phyloP scores from a whole-genome alignment of 1,284 basidiomycete species.

The Cryptococcus sp. region DNA sequence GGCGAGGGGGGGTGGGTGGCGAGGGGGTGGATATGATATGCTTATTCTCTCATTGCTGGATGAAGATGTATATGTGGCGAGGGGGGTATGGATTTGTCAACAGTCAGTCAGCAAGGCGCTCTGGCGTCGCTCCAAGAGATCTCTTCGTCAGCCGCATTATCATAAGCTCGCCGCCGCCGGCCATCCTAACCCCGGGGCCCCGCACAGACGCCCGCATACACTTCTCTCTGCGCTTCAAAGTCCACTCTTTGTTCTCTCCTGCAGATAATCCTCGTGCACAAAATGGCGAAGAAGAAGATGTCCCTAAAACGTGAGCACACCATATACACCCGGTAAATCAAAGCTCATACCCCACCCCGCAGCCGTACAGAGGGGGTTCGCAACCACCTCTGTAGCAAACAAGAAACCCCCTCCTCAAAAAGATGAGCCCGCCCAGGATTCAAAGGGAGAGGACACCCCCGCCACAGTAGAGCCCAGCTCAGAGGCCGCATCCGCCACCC shows the following conservation, averaged over 20 bases:
- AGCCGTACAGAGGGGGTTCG: constrained; percentile 61
- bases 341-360: not conserved
- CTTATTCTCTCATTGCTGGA: too few species aligned
- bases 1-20: not conserved
- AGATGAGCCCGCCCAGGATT: constrained; percentile 29
- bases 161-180: too few species aligned
- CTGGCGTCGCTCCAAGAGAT: too few species aligned
- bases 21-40: not conserved
- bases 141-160: too few species aligned
- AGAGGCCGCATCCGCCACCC: constrained; percentile 2
- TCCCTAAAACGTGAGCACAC: constrained; percentile 66
- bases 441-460: not conserved
- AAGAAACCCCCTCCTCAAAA: constrained; percentile 55
- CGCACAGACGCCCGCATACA: not conserved
- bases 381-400: constrained; percentile 69
- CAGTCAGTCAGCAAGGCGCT: too few species aligned
- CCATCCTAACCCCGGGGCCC: not conserved
- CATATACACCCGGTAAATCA: not conserved
- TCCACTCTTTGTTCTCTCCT: not conserved
- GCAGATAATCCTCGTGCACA: not conserved
- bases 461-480: constrained; percentile 11
- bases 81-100: too few species aligned
- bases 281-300: constrained; percentile 81
- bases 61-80: too few species aligned
- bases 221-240: not conserved